Evolutionary conservation across 129 eudicot genomes (phyloP).

Genomic region (Escallonia herrerae): DNA sequence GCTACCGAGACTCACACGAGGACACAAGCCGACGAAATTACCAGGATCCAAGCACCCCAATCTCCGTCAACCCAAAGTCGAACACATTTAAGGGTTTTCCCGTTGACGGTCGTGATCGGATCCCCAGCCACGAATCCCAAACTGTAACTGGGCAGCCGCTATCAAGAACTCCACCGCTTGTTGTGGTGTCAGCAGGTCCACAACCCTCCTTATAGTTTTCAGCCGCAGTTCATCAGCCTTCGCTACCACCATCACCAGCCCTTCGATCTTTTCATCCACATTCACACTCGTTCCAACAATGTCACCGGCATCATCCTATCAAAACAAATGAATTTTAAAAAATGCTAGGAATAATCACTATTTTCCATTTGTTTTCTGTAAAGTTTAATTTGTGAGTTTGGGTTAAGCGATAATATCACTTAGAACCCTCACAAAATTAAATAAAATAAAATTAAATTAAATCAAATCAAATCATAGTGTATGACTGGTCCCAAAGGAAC

Average conservation of each 20-base stretch:
- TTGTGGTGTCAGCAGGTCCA: conserved; percentile 68
- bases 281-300: conserved; percentile 27
- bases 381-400: too few relatives aligned
- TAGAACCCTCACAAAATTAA: too few relatives aligned
- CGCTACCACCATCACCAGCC: conserved; percentile 41
- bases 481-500: too few relatives aligned
- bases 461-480: too few relatives aligned
- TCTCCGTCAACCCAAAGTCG: neutral
- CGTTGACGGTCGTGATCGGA: conserved; percentile 44
- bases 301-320: conserved; percentile 49
- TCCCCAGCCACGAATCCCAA: conserved; percentile 65
- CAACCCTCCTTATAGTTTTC: conserved; percentile 49
- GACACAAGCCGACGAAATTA: too few relatives aligned
- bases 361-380: too few relatives aligned
- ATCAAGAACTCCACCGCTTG: conserved; percentile 75
- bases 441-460: too few relatives aligned
- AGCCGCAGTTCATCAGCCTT: conserved; percentile 64
- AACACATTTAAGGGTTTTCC: neutral
- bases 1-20: too few relatives aligned
- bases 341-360: too few relatives aligned
- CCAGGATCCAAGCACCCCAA: neutral
- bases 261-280: conserved; percentile 34
- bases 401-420: too few relatives aligned
- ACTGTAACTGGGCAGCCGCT: conserved; percentile 66
- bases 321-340: neutral